Evolutionary conservation across 2,329 filamentous ascomycete species (phyloP).

Genomic region (Penicillium sp.): DNA sequence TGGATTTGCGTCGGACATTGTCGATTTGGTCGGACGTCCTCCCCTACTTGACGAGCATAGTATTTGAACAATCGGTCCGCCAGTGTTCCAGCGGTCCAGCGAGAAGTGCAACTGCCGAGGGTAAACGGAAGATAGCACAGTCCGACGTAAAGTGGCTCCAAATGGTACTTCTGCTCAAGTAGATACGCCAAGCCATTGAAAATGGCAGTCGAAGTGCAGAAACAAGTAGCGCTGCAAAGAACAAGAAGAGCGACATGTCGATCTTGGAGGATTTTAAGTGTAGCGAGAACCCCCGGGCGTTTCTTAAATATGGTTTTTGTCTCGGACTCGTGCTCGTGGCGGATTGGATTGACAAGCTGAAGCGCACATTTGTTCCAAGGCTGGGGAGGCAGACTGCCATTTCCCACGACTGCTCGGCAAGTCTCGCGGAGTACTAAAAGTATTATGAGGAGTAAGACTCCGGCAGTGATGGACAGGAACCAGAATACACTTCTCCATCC

Average conservation of each 20-base stretch:
- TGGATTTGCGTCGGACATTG: not conserved
- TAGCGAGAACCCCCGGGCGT: not conserved
- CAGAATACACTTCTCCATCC: constrained; percentile 17
- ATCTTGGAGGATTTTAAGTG: constrained; percentile 25
- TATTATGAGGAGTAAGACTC: constrained; percentile 29
- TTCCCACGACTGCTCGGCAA: constrained; percentile 40
- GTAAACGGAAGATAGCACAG: constrained; percentile 4
- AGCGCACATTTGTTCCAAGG: constrained; percentile 17
- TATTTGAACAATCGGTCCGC: not conserved
- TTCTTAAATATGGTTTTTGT: not conserved
- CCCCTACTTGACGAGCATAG: not conserved
- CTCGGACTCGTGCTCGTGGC: not conserved
- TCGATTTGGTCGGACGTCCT: not conserved
- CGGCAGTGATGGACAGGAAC: constrained; percentile 19
- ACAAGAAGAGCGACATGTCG: constrained; percentile 44
- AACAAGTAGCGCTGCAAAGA: constrained; percentile 38
- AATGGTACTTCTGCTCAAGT: constrained; percentile 1
- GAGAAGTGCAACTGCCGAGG: not conserved
- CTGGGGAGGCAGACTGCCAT: constrained; percentile 33
- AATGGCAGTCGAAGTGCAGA: constrained; percentile 46
- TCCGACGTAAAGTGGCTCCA: constrained; percentile 4
- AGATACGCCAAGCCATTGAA: constrained; percentile 34
- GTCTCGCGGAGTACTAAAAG: constrained; percentile 38
- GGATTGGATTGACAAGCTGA: constrained; percentile 12
- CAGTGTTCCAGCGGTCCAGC: constrained; percentile 1